phyloP scores from a whole-genome alignment of 2,329 filamentous ascomycete genomes.

The Fusarium udum region DNA sequence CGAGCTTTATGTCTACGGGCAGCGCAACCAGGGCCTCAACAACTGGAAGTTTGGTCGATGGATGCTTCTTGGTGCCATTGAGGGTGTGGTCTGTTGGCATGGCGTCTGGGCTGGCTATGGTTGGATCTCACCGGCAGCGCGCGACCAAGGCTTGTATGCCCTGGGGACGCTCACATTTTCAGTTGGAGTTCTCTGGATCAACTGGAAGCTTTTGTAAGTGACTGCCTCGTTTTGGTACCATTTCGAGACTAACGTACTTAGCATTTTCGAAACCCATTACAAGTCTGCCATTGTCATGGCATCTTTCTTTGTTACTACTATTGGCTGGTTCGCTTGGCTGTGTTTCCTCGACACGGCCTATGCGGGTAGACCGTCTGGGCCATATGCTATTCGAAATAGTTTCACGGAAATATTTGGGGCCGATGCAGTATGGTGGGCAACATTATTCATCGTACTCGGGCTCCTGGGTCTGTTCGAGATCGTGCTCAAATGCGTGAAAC shows the following conservation, averaged over 20 bases:
- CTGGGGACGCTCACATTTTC: slow-evolving; percentile 78
- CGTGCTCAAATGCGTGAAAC: slow-evolving; percentile 61
- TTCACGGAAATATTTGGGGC: slow-evolving; percentile 74
- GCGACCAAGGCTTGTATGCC: slow-evolving; percentile 77
- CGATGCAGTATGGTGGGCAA: slow-evolving; percentile 78
- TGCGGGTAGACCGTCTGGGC: slow-evolving; percentile 54
- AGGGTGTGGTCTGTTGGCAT: slow-evolving; percentile 80
- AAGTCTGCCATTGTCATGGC: slow-evolving; percentile 72
- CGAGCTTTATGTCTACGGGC: slow-evolving; percentile 87
- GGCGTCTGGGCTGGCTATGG: slow-evolving; percentile 64
- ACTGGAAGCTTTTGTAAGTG: slow-evolving; percentile 77
- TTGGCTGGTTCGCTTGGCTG: slow-evolving; percentile 80
- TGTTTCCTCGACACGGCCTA: slow-evolving; percentile 75
- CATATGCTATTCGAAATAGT: slow-evolving; percentile 74
- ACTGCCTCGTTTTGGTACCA: too few species aligned
- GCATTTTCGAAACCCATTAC: slow-evolving; percentile 80
- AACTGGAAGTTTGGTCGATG: slow-evolving; percentile 77
- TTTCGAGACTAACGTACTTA: slow-evolving; percentile 39
- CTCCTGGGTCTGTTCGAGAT: slow-evolving; percentile 73
- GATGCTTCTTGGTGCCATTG: slow-evolving; percentile 77
- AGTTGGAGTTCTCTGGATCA: slow-evolving; percentile 76
- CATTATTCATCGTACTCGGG: slow-evolving; percentile 70
- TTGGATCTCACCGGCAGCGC: slow-evolving; percentile 58
- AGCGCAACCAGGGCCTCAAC: slow-evolving; percentile 77
- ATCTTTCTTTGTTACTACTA: slow-evolving; percentile 66